phyloP scores from a whole-genome alignment of 495 filamentous ascomycete species.

The Penicillium canescens region DNA sequence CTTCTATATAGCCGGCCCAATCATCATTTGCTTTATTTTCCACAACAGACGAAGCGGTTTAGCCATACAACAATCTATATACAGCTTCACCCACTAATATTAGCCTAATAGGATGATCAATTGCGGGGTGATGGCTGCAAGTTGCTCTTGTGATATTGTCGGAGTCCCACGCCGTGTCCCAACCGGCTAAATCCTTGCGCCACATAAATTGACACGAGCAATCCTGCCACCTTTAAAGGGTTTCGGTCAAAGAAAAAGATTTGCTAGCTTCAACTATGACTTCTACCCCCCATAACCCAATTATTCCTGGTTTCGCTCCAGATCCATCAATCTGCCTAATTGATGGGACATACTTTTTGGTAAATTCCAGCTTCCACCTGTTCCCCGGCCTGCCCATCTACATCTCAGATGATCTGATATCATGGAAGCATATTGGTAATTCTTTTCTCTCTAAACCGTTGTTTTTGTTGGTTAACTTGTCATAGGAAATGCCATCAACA shows the following conservation, averaged over 20 bases:
- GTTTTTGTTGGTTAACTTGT: background rate
- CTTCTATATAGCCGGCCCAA: background rate
- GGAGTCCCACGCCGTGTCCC: conserved; percentile 6
- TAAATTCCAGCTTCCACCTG: conserved; percentile 37
- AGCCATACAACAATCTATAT: no score
- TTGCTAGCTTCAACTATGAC: background rate
- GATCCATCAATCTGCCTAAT: conserved; percentile 29
- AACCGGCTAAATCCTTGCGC: conserved; percentile 6
- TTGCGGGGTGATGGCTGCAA: background rate
- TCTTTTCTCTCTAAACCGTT: background rate
- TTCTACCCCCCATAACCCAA: background rate
- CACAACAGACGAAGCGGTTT: no score
- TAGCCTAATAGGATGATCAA: background rate
- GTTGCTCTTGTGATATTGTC: background rate
- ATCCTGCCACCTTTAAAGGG: no score
- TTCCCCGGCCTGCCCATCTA: conserved; percentile 43
- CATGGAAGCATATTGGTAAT: conserved; percentile 30
- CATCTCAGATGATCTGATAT: conserved; percentile 30
- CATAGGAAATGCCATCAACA: conserved; percentile 21
- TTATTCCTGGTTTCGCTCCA: conserved; percentile 27
- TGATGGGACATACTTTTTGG: conserved; percentile 29
- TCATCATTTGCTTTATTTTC: background rate
- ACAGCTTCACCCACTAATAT: background rate
- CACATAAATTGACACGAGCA: background rate
- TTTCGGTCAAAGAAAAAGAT: no score